These are phyloP conservation scores for Solanum virginianum DNA, from an alignment of 257 asterid genomes.

Conservation along the genomic window DNA sequence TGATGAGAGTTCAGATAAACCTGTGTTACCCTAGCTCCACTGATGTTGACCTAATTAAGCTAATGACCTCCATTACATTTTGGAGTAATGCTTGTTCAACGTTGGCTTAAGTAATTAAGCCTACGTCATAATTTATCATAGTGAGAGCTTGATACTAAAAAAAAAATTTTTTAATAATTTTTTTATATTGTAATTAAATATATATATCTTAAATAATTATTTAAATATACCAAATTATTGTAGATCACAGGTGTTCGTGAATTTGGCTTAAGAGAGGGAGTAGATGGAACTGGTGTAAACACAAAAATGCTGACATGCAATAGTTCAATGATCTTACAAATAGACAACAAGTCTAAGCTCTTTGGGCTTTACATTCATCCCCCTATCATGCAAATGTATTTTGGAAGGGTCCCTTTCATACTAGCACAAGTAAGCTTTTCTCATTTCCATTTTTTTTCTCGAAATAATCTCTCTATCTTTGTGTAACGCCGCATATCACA, in stretches of 20 bases:
- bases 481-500: too few relatives aligned
- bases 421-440: slow-evolving; percentile 33
- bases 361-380: slow-evolving; percentile 59
- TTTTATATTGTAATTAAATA: too few relatives aligned
- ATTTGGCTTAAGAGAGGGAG: slow-evolving; percentile 58
- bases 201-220: background rate
- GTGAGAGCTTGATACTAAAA: too few relatives aligned
- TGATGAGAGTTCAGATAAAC: background rate
- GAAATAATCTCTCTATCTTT: too few relatives aligned
- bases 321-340: slow-evolving; percentile 21
- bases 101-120: background rate
- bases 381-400: slow-evolving; percentile 25
- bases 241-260: slow-evolving; percentile 41
- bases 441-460: background rate
- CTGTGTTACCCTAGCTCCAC: background rate
- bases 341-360: slow-evolving; percentile 60
- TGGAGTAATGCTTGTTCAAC: background rate
- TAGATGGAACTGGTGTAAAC: slow-evolving; percentile 63
- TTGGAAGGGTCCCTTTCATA: slow-evolving; percentile 49
- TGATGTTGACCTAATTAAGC: too few relatives aligned
- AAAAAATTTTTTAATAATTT: too few relatives aligned
- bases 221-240: background rate
- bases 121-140: background rate
- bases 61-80: background rate
- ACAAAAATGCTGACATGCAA: slow-evolving; percentile 67